These are phyloP conservation scores for Aspergillus awamori DNA, from an alignment of 2,329 filamentous ascomycete species.

Conservation along the genomic window DNA sequence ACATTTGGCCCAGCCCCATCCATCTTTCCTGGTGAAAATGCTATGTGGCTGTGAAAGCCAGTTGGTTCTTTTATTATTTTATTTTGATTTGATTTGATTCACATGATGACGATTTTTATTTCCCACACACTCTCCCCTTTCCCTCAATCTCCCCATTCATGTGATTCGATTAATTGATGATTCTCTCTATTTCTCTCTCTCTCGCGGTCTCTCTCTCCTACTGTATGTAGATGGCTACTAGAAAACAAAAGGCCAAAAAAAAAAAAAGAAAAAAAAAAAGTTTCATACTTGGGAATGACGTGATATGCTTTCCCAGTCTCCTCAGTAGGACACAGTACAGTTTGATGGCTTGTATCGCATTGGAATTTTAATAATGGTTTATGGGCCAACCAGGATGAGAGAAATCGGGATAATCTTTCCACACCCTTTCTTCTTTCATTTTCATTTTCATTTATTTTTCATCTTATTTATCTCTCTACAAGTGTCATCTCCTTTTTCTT, in stretches of 20 bases:
- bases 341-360: background rate
- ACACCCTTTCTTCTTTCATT: background rate
- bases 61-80: background rate
- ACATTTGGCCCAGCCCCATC: constrained; percentile 14
- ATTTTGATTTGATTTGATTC: background rate
- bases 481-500: background rate
- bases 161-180: too few species aligned
- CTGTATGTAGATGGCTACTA: background rate
- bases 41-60: constrained; percentile 13
- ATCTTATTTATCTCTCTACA: background rate
- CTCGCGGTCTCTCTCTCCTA: background rate
- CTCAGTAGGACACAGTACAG: background rate
- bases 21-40: background rate
- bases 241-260: too few species aligned
- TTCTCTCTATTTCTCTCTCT: too few species aligned
- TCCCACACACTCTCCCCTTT: background rate
- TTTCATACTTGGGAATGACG: background rate
- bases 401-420: background rate
- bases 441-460: background rate
- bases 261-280: background rate
- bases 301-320: background rate
- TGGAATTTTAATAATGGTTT: background rate
- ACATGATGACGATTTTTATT: background rate
- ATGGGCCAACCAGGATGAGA: background rate
- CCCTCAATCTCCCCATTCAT: background rate